These are phyloP conservation scores for Nyctanthes arbortristis DNA, from an alignment of 257 asterid species.

Conservation along the genomic window DNA sequence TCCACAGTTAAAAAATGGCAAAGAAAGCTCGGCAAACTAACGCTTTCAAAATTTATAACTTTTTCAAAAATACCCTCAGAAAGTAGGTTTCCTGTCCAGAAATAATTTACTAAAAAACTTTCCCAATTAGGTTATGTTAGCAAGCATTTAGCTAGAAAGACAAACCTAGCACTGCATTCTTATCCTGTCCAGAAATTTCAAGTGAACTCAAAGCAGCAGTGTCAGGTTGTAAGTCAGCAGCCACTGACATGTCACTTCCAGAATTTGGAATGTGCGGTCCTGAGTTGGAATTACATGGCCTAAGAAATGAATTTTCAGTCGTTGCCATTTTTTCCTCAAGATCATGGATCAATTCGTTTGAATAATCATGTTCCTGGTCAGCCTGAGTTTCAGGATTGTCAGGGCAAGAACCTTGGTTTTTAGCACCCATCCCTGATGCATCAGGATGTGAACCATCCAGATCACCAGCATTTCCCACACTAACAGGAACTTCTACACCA, in stretches of 20 bases:
- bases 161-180: slow-evolving; percentile 58
- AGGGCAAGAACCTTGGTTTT: slow-evolving; percentile 37
- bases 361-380: slow-evolving; percentile 33
- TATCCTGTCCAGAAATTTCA: slow-evolving; percentile 43
- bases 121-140: slow-evolving; percentile 7
- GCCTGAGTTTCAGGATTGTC: slow-evolving; percentile 31
- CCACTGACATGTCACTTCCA: slow-evolving; percentile 31
- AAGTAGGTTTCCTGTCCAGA: slow-evolving; percentile 3
- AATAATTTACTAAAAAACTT: slow-evolving; percentile 6
- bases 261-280: slow-evolving; percentile 37
- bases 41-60: neutral
- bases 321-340: slow-evolving; percentile 31
- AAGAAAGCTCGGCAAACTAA: too few relatives aligned
- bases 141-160: slow-evolving; percentile 24
- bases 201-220: slow-evolving; percentile 19
- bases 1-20: too few relatives aligned
- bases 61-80: neutral
- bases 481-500: slow-evolving; percentile 27
- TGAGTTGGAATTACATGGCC: slow-evolving; percentile 52
- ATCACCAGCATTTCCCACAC: slow-evolving; percentile 22
- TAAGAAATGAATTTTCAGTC: slow-evolving; percentile 40
- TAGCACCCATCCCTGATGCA: slow-evolving; percentile 34
- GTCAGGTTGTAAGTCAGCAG: slow-evolving; percentile 39
- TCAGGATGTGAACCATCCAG: slow-evolving; percentile 32
- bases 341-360: slow-evolving; percentile 26